These are phyloP conservation scores for Bimuria novae-zelandiae DNA, from an alignment of 2,329 filamentous ascomycete genomes.

Conservation along the genomic window DNA sequence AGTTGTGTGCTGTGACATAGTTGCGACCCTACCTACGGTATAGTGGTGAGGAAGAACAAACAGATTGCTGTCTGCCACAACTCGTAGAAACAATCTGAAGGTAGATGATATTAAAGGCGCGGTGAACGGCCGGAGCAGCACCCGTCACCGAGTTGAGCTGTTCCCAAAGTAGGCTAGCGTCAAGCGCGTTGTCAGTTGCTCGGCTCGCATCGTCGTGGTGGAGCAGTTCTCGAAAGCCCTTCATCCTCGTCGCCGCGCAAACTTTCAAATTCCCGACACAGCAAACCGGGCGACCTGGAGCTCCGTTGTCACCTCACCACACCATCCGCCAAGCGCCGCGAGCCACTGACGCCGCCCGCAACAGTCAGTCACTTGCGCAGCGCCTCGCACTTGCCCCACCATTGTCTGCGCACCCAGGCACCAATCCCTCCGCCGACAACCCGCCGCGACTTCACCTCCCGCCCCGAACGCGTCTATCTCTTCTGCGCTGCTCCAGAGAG, in stretches of 20 bases:
- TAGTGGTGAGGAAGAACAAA: too few relatives aligned
- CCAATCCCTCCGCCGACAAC: slow-evolving; percentile 18
- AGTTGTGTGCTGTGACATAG: too few relatives aligned
- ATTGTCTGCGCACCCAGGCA: slow-evolving; percentile 35
- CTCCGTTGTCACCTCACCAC: background rate
- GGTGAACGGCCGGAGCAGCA: too few relatives aligned
- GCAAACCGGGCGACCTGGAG: background rate
- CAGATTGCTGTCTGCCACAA: too few relatives aligned
- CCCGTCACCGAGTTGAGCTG: too few relatives aligned
- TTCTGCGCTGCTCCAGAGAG: slow-evolving; percentile 24
- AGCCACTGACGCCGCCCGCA: background rate
- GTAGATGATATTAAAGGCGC: too few relatives aligned
- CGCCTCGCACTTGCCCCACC: slow-evolving; percentile 35
- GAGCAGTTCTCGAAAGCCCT: background rate
- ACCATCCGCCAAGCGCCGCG: background rate
- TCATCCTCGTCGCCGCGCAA: background rate
- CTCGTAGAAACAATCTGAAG: too few relatives aligned
- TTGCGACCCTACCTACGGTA: too few relatives aligned
- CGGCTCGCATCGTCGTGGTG: background rate
- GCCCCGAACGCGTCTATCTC: slow-evolving; percentile 12
- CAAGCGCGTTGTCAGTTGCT: background rate
- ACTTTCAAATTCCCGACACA: too few relatives aligned
- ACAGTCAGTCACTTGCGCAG: background rate
- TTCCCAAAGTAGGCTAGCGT: background rate
- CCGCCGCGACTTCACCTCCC: slow-evolving; percentile 16